A percentile compares a stretch with the other conserved stretches of the same genome.
phyloP scores from a whole-genome alignment of 768 basidiomycete species.

The Termitomyces sp. region DNA sequence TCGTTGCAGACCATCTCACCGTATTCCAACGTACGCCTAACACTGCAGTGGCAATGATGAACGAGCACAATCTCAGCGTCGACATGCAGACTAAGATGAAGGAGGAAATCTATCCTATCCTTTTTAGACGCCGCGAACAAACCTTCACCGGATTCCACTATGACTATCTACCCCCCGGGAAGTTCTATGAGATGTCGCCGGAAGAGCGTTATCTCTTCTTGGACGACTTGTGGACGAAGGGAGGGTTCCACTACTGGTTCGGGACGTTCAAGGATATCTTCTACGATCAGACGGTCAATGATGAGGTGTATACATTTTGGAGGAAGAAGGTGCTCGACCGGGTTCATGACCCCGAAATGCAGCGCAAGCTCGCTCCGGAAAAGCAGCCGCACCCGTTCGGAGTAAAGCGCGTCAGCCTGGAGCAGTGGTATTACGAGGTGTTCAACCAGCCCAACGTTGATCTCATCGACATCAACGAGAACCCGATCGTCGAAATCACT shows the following conservation, averaged over 20 bases:
- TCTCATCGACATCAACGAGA: slow-evolving; percentile 17
- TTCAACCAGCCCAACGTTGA: slow-evolving; percentile 20
- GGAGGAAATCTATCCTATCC: slow-evolving; percentile 12
- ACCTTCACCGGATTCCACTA: slow-evolving; percentile 14
- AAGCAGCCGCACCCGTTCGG: slow-evolving; percentile 19
- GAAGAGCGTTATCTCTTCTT: slow-evolving; percentile 17
- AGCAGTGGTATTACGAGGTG: slow-evolving; percentile 19
- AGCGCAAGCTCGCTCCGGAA: slow-evolving; percentile 1
- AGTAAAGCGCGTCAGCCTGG: slow-evolving; percentile 16
- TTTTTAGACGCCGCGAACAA: slow-evolving; percentile 15
- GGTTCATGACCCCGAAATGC: slow-evolving; percentile 13
- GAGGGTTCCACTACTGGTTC: slow-evolving; percentile 17
- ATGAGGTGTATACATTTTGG: slow-evolving; percentile 10
- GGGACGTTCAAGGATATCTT: slow-evolving; percentile 13
- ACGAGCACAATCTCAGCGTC: slow-evolving; percentile 11
- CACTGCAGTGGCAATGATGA: slow-evolving; percentile 16
- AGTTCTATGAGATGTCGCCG: slow-evolving; percentile 6
- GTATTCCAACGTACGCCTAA: slow-evolving; percentile 24
- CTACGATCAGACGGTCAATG: slow-evolving; percentile 13
- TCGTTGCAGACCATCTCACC: slow-evolving; percentile 15
- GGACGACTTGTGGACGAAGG: slow-evolving; percentile 16
- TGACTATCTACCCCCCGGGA: slow-evolving; percentile 2
- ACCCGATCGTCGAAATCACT: slow-evolving; percentile 11
- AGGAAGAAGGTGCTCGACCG: slow-evolving; percentile 14
- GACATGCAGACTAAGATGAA: slow-evolving; percentile 9